Percentiles rank a stretch among this genome's conserved stretches.
phyloP scores from a whole-genome alignment of 192 early-diverging fungal genomes.

The Fimicolochytrium jonesii region DNA sequence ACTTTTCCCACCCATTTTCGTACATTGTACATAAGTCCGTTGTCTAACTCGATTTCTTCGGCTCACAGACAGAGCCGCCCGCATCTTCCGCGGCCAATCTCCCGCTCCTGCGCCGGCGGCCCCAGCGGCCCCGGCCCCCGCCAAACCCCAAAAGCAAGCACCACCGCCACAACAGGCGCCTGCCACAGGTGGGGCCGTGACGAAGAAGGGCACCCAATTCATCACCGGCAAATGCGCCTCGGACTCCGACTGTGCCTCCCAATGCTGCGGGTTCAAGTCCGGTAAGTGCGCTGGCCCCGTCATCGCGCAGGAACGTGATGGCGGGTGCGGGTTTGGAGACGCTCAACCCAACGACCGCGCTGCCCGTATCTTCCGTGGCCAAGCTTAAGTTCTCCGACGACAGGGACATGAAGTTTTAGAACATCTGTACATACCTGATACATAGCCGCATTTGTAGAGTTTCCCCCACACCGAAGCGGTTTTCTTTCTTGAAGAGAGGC shows the following conservation, averaged over 20 bases:
- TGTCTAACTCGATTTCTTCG: too few species aligned
- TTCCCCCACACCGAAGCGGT: too few species aligned
- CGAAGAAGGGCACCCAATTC: slow-evolving; percentile 21
- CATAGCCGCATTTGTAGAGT: too few species aligned
- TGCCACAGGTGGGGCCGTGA: slow-evolving; percentile 12
- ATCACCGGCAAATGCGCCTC: slow-evolving; percentile 22
- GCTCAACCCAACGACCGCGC: slow-evolving; percentile 24
- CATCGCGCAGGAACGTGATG: slow-evolving; percentile 27
- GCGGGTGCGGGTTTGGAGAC: slow-evolving; percentile 28
- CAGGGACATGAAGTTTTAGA: too few species aligned
- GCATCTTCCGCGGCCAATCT: slow-evolving; percentile 7
- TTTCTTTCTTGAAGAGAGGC: too few species aligned
- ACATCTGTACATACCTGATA: too few species aligned
- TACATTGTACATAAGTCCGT: too few species aligned
- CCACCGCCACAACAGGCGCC: not conserved
- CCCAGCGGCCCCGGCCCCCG: not conserved
- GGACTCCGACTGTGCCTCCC: slow-evolving; percentile 26
- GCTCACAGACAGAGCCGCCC: slow-evolving; percentile 19
- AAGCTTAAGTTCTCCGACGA: too few species aligned
- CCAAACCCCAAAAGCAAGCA: not conserved
- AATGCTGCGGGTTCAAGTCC: slow-evolving; percentile 19
- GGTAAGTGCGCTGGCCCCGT: slow-evolving; percentile 28
- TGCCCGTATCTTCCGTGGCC: slow-evolving; percentile 20
- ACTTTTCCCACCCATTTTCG: too few species aligned
- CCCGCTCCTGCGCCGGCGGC: slow-evolving; percentile 8